Percentiles rank a stretch among this genome's conserved stretches.
phyloP scores from a whole-genome alignment of 2,329 filamentous ascomycete genomes.

The Coniella vitis region DNA sequence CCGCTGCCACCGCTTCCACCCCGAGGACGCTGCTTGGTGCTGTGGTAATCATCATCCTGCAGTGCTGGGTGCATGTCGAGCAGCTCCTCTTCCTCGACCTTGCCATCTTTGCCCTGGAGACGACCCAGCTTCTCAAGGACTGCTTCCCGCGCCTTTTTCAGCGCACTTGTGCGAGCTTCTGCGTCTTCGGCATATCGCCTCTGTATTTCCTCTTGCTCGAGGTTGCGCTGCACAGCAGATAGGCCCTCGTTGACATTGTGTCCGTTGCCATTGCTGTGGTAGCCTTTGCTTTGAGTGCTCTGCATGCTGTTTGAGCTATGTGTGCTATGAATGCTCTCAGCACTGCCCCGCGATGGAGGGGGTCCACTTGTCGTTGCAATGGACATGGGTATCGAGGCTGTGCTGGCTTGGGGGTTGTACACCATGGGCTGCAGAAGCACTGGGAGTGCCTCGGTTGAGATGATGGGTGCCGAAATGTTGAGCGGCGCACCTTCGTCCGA shows the following conservation, averaged over 20 bases:
- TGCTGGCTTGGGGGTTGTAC: constrained; percentile 38
- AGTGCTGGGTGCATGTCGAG: constrained; percentile 23
- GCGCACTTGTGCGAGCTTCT: constrained; percentile 44
- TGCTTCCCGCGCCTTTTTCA: constrained; percentile 53
- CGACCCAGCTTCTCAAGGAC: constrained; percentile 52
- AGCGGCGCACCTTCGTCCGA: constrained; percentile 16
- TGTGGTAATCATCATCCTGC: constrained; percentile 2
- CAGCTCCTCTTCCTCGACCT: constrained; percentile 8
- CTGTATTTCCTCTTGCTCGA: constrained; percentile 49
- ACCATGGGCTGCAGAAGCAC: constrained; percentile 49
- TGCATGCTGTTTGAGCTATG: background rate
- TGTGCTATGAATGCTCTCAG: background rate
- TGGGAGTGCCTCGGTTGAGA: constrained; percentile 41
- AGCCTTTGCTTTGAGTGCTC: background rate
- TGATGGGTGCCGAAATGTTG: constrained; percentile 43
- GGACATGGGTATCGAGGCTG: constrained; percentile 10
- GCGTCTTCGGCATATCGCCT: constrained; percentile 51
- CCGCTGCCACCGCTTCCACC: constrained; percentile 11
- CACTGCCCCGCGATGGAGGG: constrained; percentile 7
- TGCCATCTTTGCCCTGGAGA: constrained; percentile 20
- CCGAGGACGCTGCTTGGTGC: background rate
- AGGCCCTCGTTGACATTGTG: constrained; percentile 37
- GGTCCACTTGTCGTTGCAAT: constrained; percentile 18
- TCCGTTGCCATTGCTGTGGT: constrained; percentile 7
- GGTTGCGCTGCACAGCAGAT: constrained; percentile 50